phyloP scores from a whole-genome alignment of 1,139 yeast genomes.

The Citeromyces siamensis region DNA sequence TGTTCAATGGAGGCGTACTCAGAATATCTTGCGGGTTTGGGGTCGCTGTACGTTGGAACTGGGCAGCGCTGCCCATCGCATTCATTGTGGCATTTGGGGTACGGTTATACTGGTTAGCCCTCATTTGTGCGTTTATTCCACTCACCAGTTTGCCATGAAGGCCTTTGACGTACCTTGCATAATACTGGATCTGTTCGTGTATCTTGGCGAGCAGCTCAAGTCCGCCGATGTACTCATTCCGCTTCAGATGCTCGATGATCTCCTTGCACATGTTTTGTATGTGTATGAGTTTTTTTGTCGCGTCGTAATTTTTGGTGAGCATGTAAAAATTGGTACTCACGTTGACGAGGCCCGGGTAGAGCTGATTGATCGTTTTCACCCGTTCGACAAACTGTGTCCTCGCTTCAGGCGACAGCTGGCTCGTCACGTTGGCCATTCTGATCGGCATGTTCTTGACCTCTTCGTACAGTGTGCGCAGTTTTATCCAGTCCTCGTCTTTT shows the following conservation, averaged over 20 bases:
- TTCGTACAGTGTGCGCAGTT: conserved; percentile 48
- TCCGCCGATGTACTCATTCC: conserved; percentile 51
- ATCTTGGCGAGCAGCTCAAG: conserved; percentile 63
- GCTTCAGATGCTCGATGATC: conserved; percentile 54
- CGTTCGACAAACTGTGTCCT: conserved; percentile 49
- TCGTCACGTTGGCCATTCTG: conserved; percentile 53
- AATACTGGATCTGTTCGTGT: conserved; percentile 59
- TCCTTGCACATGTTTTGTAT: conserved; percentile 71
- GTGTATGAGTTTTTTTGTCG: conserved; percentile 65
- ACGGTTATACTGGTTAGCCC: conserved; percentile 8
- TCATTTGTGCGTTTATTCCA: conserved; percentile 8
- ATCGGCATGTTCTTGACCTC: conserved; percentile 62
- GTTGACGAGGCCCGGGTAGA: conserved; percentile 60
- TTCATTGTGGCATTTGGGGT: conserved; percentile 14
- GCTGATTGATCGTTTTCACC: conserved; percentile 45
- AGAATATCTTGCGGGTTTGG: conserved; percentile 6
- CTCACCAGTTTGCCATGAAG: conserved; percentile 22
- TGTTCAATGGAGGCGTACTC: not conserved
- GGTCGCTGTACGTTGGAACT: conserved; percentile 3
- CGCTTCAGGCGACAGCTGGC: conserved; percentile 46
- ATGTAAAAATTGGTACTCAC: conserved; percentile 68
- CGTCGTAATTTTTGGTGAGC: conserved; percentile 60
- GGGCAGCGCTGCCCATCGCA: not conserved
- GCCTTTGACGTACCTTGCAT: conserved; percentile 60
- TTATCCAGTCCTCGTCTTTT: conserved; percentile 36